Evolutionary conservation across 1,284 basidiomycete genomes (phyloP).

Genomic region (Moesziomyces parantarcticus): DNA sequence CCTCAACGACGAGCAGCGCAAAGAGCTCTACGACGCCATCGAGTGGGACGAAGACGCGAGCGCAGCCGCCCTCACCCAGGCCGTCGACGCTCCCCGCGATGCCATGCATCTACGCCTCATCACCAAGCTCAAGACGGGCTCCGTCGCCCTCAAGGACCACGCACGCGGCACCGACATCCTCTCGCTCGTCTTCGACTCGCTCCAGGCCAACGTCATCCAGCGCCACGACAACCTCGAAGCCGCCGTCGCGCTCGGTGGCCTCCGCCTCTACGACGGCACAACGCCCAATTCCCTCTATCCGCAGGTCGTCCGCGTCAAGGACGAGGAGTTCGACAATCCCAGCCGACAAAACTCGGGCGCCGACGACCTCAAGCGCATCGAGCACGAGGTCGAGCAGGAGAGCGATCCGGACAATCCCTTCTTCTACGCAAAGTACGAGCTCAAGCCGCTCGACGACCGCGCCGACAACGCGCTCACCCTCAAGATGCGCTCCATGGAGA

Average conservation of each 20-base stretch:
- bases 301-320: constrained; percentile 93
- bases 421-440: constrained; percentile 91
- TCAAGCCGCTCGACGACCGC: constrained; percentile 89
- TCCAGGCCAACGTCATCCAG: constrained; percentile 86
- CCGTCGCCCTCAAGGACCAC: constrained; percentile 60
- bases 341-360: constrained; percentile 38
- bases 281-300: constrained; percentile 83
- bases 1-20: constrained; percentile 91
- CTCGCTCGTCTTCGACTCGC: constrained; percentile 87
- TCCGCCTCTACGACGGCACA: constrained; percentile 92
- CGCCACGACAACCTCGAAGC: constrained; percentile 86
- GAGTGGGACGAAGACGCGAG: constrained; percentile 78
- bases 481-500: constrained; percentile 95
- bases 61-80: constrained; percentile 40
- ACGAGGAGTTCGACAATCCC: constrained; percentile 64
- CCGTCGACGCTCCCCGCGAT: constrained; percentile 75
- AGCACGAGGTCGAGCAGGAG: constrained; percentile 64
- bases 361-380: constrained; percentile 54
- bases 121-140: constrained; percentile 70
- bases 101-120: constrained; percentile 82
- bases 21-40: constrained; percentile 90
- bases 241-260: constrained; percentile 84
- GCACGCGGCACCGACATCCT: constrained; percentile 75
- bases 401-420: constrained; percentile 76
- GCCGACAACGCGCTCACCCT: constrained; percentile 92